Percentiles rank a stretch among this genome's conserved stretches.
Conservation (phyloP, 495 filamentous ascomycete species). For the Barbatosphaeria neglecta region DNA sequence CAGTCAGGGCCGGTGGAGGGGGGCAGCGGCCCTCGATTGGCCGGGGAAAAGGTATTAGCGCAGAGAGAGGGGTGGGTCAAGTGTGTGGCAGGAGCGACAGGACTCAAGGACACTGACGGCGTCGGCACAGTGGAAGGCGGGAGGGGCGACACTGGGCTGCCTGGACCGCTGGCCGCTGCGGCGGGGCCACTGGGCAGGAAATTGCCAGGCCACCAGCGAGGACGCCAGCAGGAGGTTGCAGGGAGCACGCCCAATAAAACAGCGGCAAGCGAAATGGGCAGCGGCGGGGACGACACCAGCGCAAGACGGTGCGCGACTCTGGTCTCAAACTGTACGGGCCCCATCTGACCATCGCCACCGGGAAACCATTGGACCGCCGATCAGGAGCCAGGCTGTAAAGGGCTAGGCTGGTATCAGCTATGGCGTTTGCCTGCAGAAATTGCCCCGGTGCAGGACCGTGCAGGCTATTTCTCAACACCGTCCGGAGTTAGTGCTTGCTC, state of each 20-base stretch:
- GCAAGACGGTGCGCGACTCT: not conserved
- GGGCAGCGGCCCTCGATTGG: not conserved
- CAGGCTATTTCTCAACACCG: no score
- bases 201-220: no score
- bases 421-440: slow-evolving; percentile 11
- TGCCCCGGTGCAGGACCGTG: not conserved
- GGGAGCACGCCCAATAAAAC: not conserved
- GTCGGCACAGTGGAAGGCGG: not conserved
- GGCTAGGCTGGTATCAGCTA: slow-evolving; percentile 6
- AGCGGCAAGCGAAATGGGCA: not conserved
- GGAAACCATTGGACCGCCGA: slow-evolving; percentile 11
- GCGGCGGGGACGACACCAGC: not conserved
- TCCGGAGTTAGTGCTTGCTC: not conserved
- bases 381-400: slow-evolving; percentile 5
- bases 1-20: slow-evolving; percentile 4
- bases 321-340: not conserved
- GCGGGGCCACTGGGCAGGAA: no score
- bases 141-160: not conserved
- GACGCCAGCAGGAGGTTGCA: not conserved
- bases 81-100: not conserved
- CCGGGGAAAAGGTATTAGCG: not conserved
- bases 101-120: not conserved
- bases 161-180: not conserved
- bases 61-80: not conserved
- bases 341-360: slow-evolving; percentile 2